Conservation (phyloP, 208 protist genomes). For the Dictyostelium gargantuum region DNA sequence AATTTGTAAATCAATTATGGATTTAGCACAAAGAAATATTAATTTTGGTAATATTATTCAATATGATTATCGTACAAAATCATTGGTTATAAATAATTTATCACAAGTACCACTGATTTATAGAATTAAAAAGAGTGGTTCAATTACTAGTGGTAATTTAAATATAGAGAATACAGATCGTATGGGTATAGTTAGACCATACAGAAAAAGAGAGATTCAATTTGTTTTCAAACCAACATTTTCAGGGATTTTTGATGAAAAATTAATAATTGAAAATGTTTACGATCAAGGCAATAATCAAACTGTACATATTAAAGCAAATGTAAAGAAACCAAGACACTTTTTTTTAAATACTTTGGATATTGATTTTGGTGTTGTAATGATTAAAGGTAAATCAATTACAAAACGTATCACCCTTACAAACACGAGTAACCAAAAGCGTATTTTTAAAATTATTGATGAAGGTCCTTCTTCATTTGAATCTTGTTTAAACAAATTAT, state of each 20-base stretch:
- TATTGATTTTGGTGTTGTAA: conserved; percentile 68
- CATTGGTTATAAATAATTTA: conserved; percentile 79
- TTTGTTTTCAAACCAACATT: conserved; percentile 83
- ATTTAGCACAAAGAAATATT: conserved; percentile 81
- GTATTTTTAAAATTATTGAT: conserved; percentile 69
- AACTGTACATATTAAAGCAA: conserved; percentile 73
- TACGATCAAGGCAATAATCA: conserved; percentile 74
- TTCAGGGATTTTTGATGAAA: conserved; percentile 75
- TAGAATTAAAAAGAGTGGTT: conserved; percentile 75
- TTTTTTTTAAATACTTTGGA: conserved; percentile 73
- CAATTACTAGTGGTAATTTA: conserved; percentile 77
- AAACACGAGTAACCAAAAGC: conserved; percentile 66
- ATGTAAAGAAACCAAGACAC: conserved; percentile 64
- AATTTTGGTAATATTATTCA: conserved; percentile 81
- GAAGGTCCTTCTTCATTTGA: conserved; percentile 9
- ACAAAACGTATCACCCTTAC: conserved; percentile 68
- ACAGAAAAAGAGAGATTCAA: conserved; percentile 74
- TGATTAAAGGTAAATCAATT: conserved; percentile 66
- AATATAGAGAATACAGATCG: conserved; percentile 71
- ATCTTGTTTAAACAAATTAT: conserved; percentile 70
- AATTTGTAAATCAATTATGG: conserved; percentile 76
- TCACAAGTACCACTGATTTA: conserved; percentile 83
- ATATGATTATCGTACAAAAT: conserved; percentile 66
- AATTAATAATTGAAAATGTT: conserved; percentile 81
- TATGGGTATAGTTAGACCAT: conserved; percentile 79